These are phyloP conservation scores for Fusarium haematococcum DNA, from an alignment of 2,329 filamentous ascomycete species.

Conservation along the genomic window DNA sequence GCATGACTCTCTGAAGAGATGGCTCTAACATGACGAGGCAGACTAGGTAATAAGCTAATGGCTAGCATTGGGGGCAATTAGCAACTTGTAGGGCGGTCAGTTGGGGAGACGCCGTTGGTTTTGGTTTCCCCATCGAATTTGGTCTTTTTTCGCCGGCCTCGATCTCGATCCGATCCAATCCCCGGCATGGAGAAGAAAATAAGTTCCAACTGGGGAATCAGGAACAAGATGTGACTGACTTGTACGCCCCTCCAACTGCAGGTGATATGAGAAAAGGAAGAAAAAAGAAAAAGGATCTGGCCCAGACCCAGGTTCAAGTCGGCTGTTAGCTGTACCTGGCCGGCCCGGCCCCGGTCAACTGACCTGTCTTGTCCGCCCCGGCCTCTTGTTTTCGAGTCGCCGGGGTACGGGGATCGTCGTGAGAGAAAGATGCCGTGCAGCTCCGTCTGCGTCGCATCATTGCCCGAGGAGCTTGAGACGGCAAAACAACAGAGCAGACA, in stretches of 20 bases:
- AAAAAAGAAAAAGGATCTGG: conserved; percentile 22
- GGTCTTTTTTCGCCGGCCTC: not conserved
- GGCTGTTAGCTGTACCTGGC: conserved; percentile 18
- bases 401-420: not conserved
- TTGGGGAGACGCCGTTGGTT: not conserved
- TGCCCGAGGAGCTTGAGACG: not conserved
- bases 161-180: conserved; percentile 1
- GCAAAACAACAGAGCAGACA: not conserved
- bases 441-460: not conserved
- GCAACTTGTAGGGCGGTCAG: conserved; percentile 12
- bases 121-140: not conserved
- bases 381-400: conserved; percentile 1
- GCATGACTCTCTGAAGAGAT: not conserved
- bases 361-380: not conserved
- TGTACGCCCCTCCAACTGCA: conserved; percentile 10
- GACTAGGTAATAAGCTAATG: conserved; percentile 1
- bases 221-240: not conserved
- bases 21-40: conserved; percentile 12
- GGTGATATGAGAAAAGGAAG: not conserved
- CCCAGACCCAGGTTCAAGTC: conserved; percentile 22
- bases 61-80: not conserved
- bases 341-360: conserved; percentile 30
- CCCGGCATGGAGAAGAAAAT: not conserved
- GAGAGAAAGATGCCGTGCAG: not conserved
- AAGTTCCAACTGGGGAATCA: not conserved